These are phyloP conservation scores for Ammopiptanthus mongolicus DNA, from an alignment of 306 rosid genomes.

Conservation along the genomic window DNA sequence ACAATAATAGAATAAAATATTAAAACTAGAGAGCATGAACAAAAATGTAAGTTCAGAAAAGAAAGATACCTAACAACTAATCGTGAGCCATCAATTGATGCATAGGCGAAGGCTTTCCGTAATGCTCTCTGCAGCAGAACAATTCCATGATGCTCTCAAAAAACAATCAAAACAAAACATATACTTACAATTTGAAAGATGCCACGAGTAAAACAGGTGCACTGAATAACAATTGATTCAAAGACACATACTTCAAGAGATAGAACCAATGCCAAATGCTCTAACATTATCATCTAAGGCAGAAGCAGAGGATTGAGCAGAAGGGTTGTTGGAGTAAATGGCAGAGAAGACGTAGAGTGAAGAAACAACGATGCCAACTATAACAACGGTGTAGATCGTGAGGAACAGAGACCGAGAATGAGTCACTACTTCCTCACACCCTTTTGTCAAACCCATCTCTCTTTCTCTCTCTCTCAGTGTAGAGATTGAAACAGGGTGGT, in stretches of 20 bases:
- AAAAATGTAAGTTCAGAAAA: background rate
- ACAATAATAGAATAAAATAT: too few species aligned
- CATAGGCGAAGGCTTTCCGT: conserved; percentile 84
- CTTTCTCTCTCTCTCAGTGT: too few species aligned
- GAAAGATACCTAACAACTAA: conserved; percentile 22
- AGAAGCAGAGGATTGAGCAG: conserved; percentile 20
- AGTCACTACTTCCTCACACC: conserved; percentile 45
- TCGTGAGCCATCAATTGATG: conserved; percentile 97
- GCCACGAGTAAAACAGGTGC: background rate
- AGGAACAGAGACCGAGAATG: conserved; percentile 66
- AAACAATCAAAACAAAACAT: too few species aligned
- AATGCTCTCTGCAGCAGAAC: conserved; percentile 93
- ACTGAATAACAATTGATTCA: background rate
- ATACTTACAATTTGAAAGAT: background rate
- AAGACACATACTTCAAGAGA: background rate
- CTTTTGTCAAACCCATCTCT: background rate
- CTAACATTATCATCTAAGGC: background rate
- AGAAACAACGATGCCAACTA: conserved; percentile 61
- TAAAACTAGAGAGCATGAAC: background rate
- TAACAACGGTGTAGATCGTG: conserved; percentile 54
- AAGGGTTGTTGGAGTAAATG: conserved; percentile 46
- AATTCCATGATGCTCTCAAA: too few species aligned
- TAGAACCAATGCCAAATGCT: background rate
- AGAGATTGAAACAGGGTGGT: too few species aligned
- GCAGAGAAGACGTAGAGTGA: conserved; percentile 72